Evolutionary conservation across 2,329 filamentous ascomycete species (phyloP), one percentile per base, ranked within the genome.

Genomic region (Aspergillus terreus): DNA sequence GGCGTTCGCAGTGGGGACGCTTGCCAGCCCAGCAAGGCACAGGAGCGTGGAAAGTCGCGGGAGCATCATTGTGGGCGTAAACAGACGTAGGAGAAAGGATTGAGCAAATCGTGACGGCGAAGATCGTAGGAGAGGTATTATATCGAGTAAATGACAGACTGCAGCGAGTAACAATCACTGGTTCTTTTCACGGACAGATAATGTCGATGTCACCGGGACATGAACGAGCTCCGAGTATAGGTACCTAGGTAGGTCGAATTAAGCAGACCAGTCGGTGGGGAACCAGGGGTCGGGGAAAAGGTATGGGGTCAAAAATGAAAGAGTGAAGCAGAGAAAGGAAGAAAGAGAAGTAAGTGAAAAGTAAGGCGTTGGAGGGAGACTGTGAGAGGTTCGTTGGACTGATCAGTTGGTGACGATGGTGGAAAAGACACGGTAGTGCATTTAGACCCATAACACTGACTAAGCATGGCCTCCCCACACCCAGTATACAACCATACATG

Each of bases 161-260:
- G 49, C 57, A 60, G 59, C 50, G 52, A 57, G 40, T 21, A 17
- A 45, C 46, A 49, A 25, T 27, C 14, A 6, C 48, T 50, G 54
- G 23, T 27, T 17, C 27, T 44, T 21, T 45, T 42, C 30, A 54
- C n/a, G 7, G 27, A 33, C 19, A 49, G 32, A 19, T 27, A 42
- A 47, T 32, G 51, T 48, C 32, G 44, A 49, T 62, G 58, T 64
- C 63, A 58, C 60, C 62, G 57, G 58, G 60, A 57, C 61, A 84
- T 82, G 67, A 78, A 75, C 58, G 67, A 72, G 49, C 49, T 73
- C 81, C 86, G 47, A 43, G 42, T 42, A 57, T 42, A 42, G 49
- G 43, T 45, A 44, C 49, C 49, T 52, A 46, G 46, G 43, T 40
- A 42, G 48, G 46, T 44, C 35, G 32, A 47, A 23, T 23, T 11